Conservation (phyloP, 139 green algal genomes). For the Micractinium conductrix region DNA sequence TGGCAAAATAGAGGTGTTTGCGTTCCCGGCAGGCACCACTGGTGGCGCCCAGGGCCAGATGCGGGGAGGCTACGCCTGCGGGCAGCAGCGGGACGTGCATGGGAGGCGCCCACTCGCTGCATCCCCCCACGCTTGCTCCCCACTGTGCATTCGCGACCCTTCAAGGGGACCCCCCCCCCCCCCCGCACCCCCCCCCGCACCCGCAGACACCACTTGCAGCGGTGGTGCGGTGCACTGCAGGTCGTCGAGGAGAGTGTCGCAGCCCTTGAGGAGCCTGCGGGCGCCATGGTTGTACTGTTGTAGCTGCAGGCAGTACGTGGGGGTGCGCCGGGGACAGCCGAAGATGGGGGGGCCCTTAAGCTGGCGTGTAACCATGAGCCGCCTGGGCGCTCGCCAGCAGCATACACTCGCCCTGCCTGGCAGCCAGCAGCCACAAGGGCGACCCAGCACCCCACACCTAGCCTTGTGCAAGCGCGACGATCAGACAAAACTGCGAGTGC, state of each 20-base stretch:
- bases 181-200: no score
- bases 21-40: background rate
- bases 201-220: background rate
- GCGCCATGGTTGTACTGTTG: no score
- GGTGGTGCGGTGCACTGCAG: background rate
- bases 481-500: no score
- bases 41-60: background rate
- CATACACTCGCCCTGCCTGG: no score
- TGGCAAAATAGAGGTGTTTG: background rate
- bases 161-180: no score
- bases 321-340: background rate
- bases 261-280: background rate
- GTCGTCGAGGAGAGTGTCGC: background rate
- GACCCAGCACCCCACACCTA: background rate
- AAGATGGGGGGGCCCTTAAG: no score
- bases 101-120: no score
- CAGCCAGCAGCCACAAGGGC: background rate
- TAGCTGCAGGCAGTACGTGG: background rate
- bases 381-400: no score
- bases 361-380: no score
- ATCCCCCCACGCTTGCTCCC: no score
- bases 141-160: no score
- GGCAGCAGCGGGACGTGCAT: background rate
- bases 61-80: background rate
- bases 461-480: no score